These are phyloP conservation scores for Beauveria scarabaeidicola DNA, from an alignment of 2,329 filamentous ascomycete genomes.

Conservation along the genomic window DNA sequence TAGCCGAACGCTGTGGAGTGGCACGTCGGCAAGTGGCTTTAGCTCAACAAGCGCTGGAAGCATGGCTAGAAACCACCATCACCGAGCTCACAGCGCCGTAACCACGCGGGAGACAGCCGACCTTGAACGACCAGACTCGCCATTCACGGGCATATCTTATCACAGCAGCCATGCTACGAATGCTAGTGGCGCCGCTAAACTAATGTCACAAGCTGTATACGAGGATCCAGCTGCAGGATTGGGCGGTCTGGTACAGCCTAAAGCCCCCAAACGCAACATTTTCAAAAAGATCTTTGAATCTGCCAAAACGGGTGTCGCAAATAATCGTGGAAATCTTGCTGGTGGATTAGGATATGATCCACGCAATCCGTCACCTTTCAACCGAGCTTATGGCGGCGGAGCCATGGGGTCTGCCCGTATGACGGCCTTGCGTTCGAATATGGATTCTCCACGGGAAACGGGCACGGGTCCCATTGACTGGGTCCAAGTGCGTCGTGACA, in stretches of 20 bases:
- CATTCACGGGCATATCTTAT: constrained; percentile 75
- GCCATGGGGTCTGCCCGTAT: constrained; percentile 24
- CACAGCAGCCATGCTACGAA: constrained; percentile 76
- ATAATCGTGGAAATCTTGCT: constrained; percentile 75
- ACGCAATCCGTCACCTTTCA: constrained; percentile 34
- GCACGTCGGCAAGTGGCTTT: constrained; percentile 78
- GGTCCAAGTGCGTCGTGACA: constrained; percentile 94
- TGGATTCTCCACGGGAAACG: constrained; percentile 55
- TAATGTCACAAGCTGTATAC: constrained; percentile 57
- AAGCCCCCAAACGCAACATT: constrained; percentile 77
- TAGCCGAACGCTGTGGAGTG: constrained; percentile 86
- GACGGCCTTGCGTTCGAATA: constrained; percentile 28
- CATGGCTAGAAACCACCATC: constrained; percentile 65
- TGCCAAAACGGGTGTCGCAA: constrained; percentile 88
- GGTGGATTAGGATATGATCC: constrained; percentile 39
- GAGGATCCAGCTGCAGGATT: constrained; percentile 61
- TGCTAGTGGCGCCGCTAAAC: constrained; percentile 31
- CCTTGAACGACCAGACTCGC: constrained; percentile 48
- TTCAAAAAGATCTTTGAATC: constrained; percentile 94
- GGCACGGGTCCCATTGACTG: constrained; percentile 61
- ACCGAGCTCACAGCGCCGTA: constrained; percentile 55
- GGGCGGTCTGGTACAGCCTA: constrained; percentile 69
- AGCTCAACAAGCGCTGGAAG: constrained; percentile 95
- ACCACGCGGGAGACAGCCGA: constrained; percentile 50
- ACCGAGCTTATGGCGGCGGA: constrained; percentile 25